These are phyloP conservation scores for Gossypium schwendimanii DNA, from an alignment of 441 rosid genomes.

Conservation along the genomic window DNA sequence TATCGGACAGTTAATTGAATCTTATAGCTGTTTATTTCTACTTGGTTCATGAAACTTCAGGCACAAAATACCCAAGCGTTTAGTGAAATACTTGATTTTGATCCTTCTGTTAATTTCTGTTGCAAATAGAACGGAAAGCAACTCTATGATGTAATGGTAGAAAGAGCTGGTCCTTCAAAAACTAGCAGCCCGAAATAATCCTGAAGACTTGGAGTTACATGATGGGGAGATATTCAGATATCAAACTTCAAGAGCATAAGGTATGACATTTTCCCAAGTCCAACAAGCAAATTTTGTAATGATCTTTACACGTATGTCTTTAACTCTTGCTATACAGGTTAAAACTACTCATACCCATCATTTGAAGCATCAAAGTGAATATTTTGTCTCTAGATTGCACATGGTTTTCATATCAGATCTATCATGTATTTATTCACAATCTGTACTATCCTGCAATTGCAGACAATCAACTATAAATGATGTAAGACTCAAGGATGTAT, in stretches of 20 bases:
- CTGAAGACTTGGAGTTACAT: neutral
- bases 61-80: neutral
- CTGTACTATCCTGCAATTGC: neutral
- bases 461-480: neutral
- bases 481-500: neutral
- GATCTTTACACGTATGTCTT: neutral
- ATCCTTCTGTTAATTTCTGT: neutral
- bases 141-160: conserved; percentile 69
- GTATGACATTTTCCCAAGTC: neutral
- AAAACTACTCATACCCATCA: neutral
- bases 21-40: neutral
- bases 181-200: conserved; percentile 34
- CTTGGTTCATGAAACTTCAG: neutral
- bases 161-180: conserved; percentile 68
- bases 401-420: neutral
- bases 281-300: neutral
- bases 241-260: neutral
- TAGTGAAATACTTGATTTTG: conserved; percentile 6
- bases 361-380: neutral
- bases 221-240: neutral
- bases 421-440: neutral
- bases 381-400: neutral
- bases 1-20: neutral
- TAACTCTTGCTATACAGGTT: neutral
- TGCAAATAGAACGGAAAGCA: conserved; percentile 55